Conservation (phyloP, 345 rosid genomes). For the Ceriops tagal region DNA sequence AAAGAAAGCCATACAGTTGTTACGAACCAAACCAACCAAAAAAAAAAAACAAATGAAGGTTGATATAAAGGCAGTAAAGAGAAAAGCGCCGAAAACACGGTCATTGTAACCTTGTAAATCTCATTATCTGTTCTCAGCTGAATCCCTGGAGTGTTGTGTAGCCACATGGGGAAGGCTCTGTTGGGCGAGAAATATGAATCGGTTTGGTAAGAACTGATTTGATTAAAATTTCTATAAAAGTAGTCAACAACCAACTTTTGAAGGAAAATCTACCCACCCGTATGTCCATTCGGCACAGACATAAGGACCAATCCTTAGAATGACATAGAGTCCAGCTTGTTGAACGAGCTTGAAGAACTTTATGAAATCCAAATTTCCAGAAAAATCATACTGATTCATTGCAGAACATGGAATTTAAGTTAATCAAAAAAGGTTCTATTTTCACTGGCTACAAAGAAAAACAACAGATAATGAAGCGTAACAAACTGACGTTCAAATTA, state of each 20-base stretch:
- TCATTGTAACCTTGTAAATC: slow-evolving; percentile 20
- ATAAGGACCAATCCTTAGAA: slow-evolving; percentile 45
- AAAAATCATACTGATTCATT: slow-evolving; percentile 15
- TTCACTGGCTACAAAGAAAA: not conserved
- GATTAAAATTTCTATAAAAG: too few species aligned
- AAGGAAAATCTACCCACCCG: slow-evolving; percentile 32
- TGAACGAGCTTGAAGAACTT: slow-evolving; percentile 41
- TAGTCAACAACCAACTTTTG: not conserved
- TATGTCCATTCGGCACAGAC: slow-evolving; percentile 50
- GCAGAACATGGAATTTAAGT: too few species aligned
- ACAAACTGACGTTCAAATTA: not conserved
- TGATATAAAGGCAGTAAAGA: not conserved
- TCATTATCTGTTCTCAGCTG: slow-evolving; percentile 23
- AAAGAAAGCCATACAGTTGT: not conserved
- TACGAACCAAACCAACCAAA: not conserved
- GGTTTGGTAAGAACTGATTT: too few species aligned
- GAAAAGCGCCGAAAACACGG: not conserved
- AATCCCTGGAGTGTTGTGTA: slow-evolving; percentile 26
- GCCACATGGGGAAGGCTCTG: slow-evolving; percentile 34
- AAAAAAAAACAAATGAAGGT: not conserved
- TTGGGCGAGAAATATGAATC: too few species aligned
- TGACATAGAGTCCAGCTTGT: slow-evolving; percentile 36
- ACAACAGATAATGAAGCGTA: not conserved
- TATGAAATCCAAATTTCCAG: slow-evolving; percentile 35
- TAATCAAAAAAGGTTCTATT: too few species aligned